These are phyloP conservation scores for Penicillium sp. DNA, from an alignment of 2,329 filamentous ascomycete genomes.

Conservation along the genomic window DNA sequence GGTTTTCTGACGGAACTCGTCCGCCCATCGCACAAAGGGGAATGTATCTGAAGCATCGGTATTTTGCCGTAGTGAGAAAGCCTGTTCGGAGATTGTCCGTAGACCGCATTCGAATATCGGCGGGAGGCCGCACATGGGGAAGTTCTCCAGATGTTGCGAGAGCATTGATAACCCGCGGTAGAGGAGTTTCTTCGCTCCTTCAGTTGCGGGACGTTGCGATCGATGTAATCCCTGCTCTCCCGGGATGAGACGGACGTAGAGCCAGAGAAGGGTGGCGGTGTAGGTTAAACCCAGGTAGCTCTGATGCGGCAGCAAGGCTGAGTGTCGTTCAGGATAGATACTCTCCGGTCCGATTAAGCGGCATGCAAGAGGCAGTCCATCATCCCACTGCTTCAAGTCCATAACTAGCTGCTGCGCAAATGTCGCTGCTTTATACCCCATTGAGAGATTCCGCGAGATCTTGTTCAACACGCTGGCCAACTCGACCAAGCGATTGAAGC, in stretches of 20 bases:
- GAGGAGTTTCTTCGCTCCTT: constrained; percentile 43
- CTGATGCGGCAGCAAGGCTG: constrained; percentile 44
- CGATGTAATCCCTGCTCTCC: constrained; percentile 36
- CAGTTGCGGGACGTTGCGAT: constrained; percentile 37
- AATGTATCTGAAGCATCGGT: constrained; percentile 35
- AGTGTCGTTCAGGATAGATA: constrained; percentile 41
- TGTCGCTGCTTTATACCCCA: constrained; percentile 31
- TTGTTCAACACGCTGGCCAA: constrained; percentile 43
- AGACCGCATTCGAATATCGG: constrained; percentile 44
- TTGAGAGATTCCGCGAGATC: constrained; percentile 35
- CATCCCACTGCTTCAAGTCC: constrained; percentile 44
- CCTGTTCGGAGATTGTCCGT: constrained; percentile 42
- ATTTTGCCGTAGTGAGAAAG: constrained; percentile 33
- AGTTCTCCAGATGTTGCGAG: constrained; percentile 43
- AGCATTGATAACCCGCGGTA: constrained; percentile 41
- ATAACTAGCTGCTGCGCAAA: constrained; percentile 42
- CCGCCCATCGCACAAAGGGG: constrained; percentile 40
- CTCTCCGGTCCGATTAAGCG: constrained; percentile 42
- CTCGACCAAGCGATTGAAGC: constrained; percentile 57
- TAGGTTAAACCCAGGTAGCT: constrained; percentile 44
- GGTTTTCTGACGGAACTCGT: constrained; percentile 36
- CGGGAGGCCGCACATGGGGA: constrained; percentile 40
- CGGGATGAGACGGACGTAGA: constrained; percentile 39
- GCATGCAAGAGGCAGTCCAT: constrained; percentile 39
- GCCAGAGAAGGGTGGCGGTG: constrained; percentile 40